Conservation (phyloP, 2,329 filamentous ascomycete genomes). For the Corniculantispora saksenae region DNA sequence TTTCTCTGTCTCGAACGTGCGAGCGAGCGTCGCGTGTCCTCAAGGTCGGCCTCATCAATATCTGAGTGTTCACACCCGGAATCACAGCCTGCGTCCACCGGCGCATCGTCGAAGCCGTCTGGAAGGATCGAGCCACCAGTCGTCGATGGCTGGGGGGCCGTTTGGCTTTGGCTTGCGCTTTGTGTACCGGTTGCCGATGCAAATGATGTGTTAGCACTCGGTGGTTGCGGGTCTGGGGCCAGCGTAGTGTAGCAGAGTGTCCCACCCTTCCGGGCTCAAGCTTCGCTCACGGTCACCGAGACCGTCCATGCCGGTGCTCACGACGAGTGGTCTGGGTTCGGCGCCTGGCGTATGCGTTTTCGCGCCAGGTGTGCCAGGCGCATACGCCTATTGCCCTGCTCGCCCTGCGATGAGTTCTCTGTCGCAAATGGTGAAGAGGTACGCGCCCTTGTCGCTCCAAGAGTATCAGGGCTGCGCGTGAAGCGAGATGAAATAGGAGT, state of each 20-base stretch:
- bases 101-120: conserved; percentile 37
- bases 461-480: conserved; percentile 15
- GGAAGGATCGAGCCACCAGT: conserved; percentile 33
- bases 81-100: conserved; percentile 48
- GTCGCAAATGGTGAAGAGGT: conserved; percentile 3
- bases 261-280: conserved; percentile 78
- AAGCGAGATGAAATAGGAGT: conserved; percentile 16
- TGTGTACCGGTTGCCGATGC: conserved; percentile 57
- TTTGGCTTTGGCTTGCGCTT: conserved; percentile 31
- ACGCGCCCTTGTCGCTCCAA: not conserved
- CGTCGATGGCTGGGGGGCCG: conserved; percentile 39
- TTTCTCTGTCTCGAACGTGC: conserved; percentile 21
- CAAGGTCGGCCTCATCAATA: conserved; percentile 51
- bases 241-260: conserved; percentile 78
- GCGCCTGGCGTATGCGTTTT: conserved; percentile 1
- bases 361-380: not conserved
- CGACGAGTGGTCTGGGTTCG: conserved; percentile 12
- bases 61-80: conserved; percentile 58
- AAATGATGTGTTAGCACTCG: conserved; percentile 79
- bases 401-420: not conserved
- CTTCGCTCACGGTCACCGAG: conserved; percentile 84
- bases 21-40: conserved; percentile 27
- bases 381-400: not conserved
- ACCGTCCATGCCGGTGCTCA: conserved; percentile 57
- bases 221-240: conserved; percentile 69